These are phyloP conservation scores for Candida sonorensis DNA, from an alignment of 805 yeast genomes.

Conservation along the genomic window DNA sequence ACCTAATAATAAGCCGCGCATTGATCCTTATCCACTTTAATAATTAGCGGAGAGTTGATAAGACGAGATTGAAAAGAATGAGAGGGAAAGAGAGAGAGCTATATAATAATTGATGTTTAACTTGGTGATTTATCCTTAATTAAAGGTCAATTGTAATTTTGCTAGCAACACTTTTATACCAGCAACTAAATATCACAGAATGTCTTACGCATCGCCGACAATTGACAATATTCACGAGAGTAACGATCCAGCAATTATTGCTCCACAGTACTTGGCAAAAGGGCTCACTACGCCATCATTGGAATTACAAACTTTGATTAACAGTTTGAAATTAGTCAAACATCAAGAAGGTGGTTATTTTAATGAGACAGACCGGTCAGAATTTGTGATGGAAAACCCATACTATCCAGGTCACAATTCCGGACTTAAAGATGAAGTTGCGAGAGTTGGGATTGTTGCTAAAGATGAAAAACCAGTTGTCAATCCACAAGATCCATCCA, in stretches of 20 bases:
- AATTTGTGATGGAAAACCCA: constrained; percentile 34
- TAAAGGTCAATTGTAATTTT: no score
- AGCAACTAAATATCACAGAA: no score
- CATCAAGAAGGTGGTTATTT: constrained; percentile 56
- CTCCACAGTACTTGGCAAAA: constrained; percentile 18
- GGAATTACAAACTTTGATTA: constrained; percentile 27
- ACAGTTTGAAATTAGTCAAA: constrained; percentile 29
- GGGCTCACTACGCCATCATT: constrained; percentile 12
- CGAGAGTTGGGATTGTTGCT: constrained; percentile 8
- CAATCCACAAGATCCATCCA: constrained; percentile 9
- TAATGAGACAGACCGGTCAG: constrained; percentile 49
- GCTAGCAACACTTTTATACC: no score
- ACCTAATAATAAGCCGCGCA: no score
- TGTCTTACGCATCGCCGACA: constrained; percentile 13
- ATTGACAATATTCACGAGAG: constrained; percentile 15
- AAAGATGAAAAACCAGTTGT: constrained; percentile 5
- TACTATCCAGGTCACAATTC: constrained; percentile 26
- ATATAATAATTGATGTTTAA: no score
- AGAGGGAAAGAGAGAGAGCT: no score
- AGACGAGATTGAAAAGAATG: no score
- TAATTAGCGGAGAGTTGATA: no score
- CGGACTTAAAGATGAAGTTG: constrained; percentile 9
- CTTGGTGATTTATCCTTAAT: no score
- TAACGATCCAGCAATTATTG: constrained; percentile 10
- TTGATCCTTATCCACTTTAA: no score